phyloP scores from a whole-genome alignment of 2,329 filamentous ascomycete genomes.

The Exophiala xenobiotica region DNA sequence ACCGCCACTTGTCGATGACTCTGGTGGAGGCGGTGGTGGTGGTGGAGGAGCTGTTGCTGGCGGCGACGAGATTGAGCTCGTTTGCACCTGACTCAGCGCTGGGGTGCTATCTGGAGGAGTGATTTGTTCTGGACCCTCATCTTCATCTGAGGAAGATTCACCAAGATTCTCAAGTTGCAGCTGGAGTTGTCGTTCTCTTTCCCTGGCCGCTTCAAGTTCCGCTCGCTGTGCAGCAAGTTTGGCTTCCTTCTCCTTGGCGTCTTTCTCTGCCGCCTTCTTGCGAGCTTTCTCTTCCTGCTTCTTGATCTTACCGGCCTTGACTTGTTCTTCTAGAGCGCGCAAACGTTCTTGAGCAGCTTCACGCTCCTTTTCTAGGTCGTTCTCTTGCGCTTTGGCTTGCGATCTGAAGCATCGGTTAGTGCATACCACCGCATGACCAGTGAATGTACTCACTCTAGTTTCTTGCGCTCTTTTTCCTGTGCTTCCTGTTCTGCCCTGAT shows the following conservation, averaged over 20 bases:
- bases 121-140: conserved; percentile 69
- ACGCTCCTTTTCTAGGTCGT: conserved; percentile 75
- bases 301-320: conserved; percentile 87
- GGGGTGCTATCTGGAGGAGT: conserved; percentile 62
- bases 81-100: conserved; percentile 56
- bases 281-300: conserved; percentile 94
- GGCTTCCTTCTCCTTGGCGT: conserved; percentile 83
- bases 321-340: conserved; percentile 88
- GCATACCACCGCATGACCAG: conserved; percentile 14
- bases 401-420: conserved; percentile 55
- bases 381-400: conserved; percentile 71
- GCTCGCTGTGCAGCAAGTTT: conserved; percentile 80
- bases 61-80: conserved; percentile 33
- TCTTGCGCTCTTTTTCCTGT: conserved; percentile 69
- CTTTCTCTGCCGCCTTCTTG: conserved; percentile 82
- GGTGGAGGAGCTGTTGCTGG: too few species aligned
- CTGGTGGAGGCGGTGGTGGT: conserved; percentile 33
- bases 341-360: conserved; percentile 79
- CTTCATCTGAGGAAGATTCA: conserved; percentile 74
- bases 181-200: conserved; percentile 85
- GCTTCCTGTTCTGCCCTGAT: conserved; percentile 69
- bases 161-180: conserved; percentile 79
- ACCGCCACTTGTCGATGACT: conserved; percentile 48
- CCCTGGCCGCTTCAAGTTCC: conserved; percentile 86
- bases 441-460: conserved; percentile 75